Evolutionary conservation across 2,329 filamentous ascomycete genomes (phyloP).

Genomic region (Aphanoascus verrucosus): DNA sequence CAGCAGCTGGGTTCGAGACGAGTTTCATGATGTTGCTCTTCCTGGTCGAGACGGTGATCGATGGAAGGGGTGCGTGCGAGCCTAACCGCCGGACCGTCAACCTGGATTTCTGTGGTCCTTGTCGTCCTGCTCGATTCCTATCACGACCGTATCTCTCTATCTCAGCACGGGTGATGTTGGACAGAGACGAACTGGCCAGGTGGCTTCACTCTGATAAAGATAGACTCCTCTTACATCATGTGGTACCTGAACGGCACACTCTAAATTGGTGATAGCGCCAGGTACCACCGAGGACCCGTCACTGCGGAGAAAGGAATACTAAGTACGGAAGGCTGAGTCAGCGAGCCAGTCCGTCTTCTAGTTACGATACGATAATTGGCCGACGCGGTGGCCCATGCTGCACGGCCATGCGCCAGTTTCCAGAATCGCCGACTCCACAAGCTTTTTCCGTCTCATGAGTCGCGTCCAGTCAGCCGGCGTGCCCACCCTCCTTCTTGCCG

Average conservation of each 20-base stretch:
- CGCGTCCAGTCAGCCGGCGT: background rate
- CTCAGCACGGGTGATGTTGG: no score
- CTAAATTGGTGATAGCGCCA: conserved; percentile 2
- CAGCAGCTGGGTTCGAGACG: background rate
- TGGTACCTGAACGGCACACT: conserved; percentile 6
- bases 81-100: no score
- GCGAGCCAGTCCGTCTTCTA: background rate
- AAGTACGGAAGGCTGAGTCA: background rate
- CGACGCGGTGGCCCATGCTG: background rate
- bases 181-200: no score
- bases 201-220: no score
- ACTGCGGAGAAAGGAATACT: background rate
- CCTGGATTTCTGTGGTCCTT: no score
- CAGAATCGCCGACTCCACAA: background rate
- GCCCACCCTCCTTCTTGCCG: conserved; percentile 1
- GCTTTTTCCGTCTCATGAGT: background rate
- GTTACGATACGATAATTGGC: background rate
- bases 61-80: background rate
- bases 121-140: no score
- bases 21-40: conserved; percentile 4
- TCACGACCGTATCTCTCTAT: no score
- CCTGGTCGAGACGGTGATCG: background rate
- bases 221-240: conserved; percentile 1
- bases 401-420: background rate
- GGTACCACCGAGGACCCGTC: background rate